Base-by-base conservation (phyloP, 2,329 filamentous ascomycete genomes). In the Cercospora citrullina region DNA sequence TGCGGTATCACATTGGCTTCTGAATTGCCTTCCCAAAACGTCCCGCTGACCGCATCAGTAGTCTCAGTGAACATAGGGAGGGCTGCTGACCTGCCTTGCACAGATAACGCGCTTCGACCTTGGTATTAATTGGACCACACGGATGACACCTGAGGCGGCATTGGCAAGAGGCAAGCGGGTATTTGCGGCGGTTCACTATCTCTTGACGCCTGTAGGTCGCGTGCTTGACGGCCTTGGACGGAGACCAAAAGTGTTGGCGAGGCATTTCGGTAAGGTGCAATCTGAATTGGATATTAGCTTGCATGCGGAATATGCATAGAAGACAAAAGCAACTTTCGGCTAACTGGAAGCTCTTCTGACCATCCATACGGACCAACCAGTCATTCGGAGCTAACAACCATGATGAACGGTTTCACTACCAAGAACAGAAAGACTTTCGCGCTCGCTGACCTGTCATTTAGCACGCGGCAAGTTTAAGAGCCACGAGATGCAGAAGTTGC, bases 81-180 rank as follows among this genome's bases (percentile, higher is more conserved):
- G 21, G 31, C 21, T 16, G 61, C 16, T 39, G 51, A 64, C 62
- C 62, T 64, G 62, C 62, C 51, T 36, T 64, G 6, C 58, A 45
- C 31, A 64, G 62, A 26, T 64, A 64, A 53, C 62, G 51, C 28
- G n/a, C 55, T 58, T 33, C 28, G 28, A 36, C 18, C 55, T 36
- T 59, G 55, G 55, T 21, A 31, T 36, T 10, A n/a, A 59, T 59
- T 31, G 28, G 18, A 6, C 28, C n/a, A 2, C 55, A 12, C 51
- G 26, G 31, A 64, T 23, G 31, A 36, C 18, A 57, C 48, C 16
- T 26, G 30, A 55, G 48, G 48, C 31, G 51, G 51, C 33, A 30
- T 39, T 64, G 62, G 62, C 51, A 57, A 23, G 14, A 26, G 55
- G n/a, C 21, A 30, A 45, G 53, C 33, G 51, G 18, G n/a, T 58